These are phyloP conservation scores for Moniliella sp. DNA, from an alignment of 1,284 basidiomycete species.

Conservation along the genomic window DNA sequence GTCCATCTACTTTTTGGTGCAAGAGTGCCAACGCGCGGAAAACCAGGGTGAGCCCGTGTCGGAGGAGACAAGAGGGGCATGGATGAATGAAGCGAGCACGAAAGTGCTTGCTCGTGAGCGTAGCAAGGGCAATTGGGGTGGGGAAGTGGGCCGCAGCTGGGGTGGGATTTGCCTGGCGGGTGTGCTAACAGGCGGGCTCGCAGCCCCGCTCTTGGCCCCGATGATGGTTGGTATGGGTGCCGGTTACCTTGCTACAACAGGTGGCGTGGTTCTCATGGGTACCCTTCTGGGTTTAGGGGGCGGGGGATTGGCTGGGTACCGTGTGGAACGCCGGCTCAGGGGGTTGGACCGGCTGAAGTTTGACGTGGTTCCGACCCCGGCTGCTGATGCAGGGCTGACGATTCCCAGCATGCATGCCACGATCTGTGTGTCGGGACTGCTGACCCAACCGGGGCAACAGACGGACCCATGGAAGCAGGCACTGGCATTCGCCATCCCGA, in stretches of 20 bases:
- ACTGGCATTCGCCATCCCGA: slow-evolving; percentile 6
- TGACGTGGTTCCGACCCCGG: slow-evolving; percentile 9
- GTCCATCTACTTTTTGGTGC: slow-evolving; percentile 4
- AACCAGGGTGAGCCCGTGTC: too few species aligned
- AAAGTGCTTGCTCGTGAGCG: slow-evolving; percentile 13
- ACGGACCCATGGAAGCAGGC: slow-evolving; percentile 7
- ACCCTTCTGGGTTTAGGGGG: slow-evolving; percentile 21
- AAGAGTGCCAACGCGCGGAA: too few species aligned
- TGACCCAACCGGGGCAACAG: slow-evolving; percentile 15
- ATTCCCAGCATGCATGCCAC: slow-evolving; percentile 24
- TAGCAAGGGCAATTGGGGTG: slow-evolving; percentile 17
- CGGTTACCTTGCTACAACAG: slow-evolving; percentile 16
- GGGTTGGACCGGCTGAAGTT: slow-evolving; percentile 16
- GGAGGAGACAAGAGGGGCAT: slow-evolving; percentile 7
- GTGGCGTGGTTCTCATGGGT: slow-evolving; percentile 21
- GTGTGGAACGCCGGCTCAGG: slow-evolving; percentile 13
- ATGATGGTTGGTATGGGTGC: slow-evolving; percentile 19
- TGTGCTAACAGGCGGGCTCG: slow-evolving; percentile 21
- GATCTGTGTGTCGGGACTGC: slow-evolving; percentile 17
- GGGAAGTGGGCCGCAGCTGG: slow-evolving; percentile 18
- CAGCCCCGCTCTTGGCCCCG: slow-evolving; percentile 19
- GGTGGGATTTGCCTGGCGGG: too few species aligned
- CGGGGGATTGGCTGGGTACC: slow-evolving; percentile 22
- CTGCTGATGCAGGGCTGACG: slow-evolving; percentile 9
- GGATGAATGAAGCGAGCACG: slow-evolving; percentile 18